Evolutionary conservation across 495 filamentous ascomycete genomes (phyloP).

Genomic region (Penicillium pulvis): DNA sequence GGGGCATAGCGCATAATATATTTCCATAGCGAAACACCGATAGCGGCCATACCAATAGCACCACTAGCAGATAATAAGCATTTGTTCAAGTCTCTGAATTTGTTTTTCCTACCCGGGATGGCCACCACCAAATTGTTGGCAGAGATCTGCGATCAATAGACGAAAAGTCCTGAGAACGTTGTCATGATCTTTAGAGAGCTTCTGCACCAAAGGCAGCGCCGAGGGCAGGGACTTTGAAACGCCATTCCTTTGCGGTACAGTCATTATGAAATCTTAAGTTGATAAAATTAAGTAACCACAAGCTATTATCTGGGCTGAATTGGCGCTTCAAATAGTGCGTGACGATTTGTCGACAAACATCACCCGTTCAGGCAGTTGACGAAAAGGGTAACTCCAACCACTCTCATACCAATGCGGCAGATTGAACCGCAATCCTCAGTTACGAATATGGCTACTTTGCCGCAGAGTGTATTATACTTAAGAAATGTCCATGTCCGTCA

Average conservation of each 20-base stretch:
- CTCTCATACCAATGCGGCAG: not conserved
- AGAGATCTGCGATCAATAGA: slow-evolving; percentile 59
- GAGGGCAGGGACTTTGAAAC: slow-evolving; percentile 20
- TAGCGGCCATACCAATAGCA: slow-evolving; percentile 91
- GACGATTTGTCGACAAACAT: slow-evolving; percentile 12
- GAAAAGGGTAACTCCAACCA: slow-evolving; percentile 13
- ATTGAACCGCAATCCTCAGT: slow-evolving; percentile 1
- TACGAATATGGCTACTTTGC: slow-evolving; percentile 8
- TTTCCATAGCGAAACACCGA: slow-evolving; percentile 87
- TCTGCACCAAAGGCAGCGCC: slow-evolving; percentile 25
- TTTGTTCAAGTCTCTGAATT: not conserved
- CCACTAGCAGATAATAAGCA: slow-evolving; percentile 26
- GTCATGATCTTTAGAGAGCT: slow-evolving; percentile 41
- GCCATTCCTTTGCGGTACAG: slow-evolving; percentile 15
- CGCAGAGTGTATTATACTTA: slow-evolving; percentile 7
- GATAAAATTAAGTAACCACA: not conserved
- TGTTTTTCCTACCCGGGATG: slow-evolving; percentile 51
- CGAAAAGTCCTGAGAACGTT: slow-evolving; percentile 54
- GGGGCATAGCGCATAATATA: slow-evolving; percentile 93
- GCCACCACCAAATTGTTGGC: slow-evolving; percentile 59
- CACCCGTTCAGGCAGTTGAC: slow-evolving; percentile 12
- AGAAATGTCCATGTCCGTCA: slow-evolving; percentile 8
- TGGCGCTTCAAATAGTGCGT: slow-evolving; percentile 12
- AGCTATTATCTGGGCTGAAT: not conserved
- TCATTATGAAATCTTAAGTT: slow-evolving; percentile 7